These are phyloP conservation scores for Ambrosia hybrid DNA, from an alignment of 140 eudicot genomes.

Conservation along the genomic window DNA sequence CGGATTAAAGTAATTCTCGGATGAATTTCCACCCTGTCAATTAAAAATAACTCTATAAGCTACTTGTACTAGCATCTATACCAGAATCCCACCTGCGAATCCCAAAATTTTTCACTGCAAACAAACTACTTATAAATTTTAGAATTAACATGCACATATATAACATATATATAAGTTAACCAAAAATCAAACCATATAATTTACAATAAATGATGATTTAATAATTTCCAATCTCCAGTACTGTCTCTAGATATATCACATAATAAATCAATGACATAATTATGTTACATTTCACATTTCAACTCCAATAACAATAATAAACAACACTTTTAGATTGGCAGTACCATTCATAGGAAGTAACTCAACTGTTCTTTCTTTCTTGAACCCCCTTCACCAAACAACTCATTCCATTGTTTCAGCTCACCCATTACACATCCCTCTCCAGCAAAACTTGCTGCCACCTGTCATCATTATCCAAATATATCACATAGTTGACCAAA, in stretches of 20 bases:
- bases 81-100: no score
- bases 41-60: no score
- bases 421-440: slow-evolving; percentile 86
- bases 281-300: slow-evolving; percentile 29
- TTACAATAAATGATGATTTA: slow-evolving; percentile 21
- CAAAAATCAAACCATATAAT: slow-evolving; percentile 24
- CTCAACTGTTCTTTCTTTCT: slow-evolving; percentile 84
- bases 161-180: no score
- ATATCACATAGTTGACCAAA: neutral
- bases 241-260: slow-evolving; percentile 18
- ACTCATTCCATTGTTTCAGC: slow-evolving; percentile 91
- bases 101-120: no score
- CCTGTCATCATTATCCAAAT: slow-evolving; percentile 46
- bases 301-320: neutral
- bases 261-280: slow-evolving; percentile 3
- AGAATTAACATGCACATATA: no score
- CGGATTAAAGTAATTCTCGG: no score
- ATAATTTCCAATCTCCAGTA: slow-evolving; percentile 20
- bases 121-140: no score
- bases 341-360: slow-evolving; percentile 64
- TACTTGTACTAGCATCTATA: no score
- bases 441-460: slow-evolving; percentile 93
- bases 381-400: slow-evolving; percentile 95
- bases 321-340: neutral
- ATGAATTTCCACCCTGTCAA: no score